Conservation (phyloP, 306 rosid species). For the Datisca glomerata region DNA sequence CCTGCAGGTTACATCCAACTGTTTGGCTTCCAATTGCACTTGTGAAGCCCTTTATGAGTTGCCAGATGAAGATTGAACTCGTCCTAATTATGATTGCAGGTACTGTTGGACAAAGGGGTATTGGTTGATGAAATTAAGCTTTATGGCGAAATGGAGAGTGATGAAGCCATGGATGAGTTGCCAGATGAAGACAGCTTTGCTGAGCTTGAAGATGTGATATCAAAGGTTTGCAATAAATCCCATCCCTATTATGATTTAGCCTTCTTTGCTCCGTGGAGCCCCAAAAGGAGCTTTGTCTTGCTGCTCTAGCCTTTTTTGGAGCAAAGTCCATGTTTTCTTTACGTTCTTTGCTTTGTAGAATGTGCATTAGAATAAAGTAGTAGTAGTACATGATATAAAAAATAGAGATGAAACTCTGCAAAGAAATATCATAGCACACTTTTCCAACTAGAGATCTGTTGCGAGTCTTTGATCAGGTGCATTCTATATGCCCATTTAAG, state of each 20-base stretch:
- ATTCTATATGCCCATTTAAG: too few relatives aligned
- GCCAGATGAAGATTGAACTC: background rate
- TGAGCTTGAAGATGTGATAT: slow-evolving; percentile 60
- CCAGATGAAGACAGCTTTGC: slow-evolving; percentile 52
- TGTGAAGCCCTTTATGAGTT: background rate
- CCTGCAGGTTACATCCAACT: slow-evolving; percentile 43
- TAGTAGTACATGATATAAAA: too few relatives aligned
- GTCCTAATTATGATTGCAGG: slow-evolving; percentile 31
- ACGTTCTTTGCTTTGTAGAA: too few relatives aligned
- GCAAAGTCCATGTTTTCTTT: too few relatives aligned
- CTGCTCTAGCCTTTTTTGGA: too few relatives aligned
- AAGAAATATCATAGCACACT: too few relatives aligned
- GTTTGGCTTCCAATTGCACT: slow-evolving; percentile 19
- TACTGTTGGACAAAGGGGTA: slow-evolving; percentile 63
- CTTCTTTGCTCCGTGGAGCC: slow-evolving; percentile 7
- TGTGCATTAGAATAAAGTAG: too few relatives aligned
- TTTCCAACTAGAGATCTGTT: too few relatives aligned
- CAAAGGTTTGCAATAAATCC: slow-evolving; percentile 42
- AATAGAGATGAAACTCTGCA: too few relatives aligned
- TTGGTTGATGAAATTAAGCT: slow-evolving; percentile 69
- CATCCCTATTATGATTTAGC: background rate
- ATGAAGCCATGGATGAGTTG: slow-evolving; percentile 62
- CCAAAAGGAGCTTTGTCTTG: too few relatives aligned
- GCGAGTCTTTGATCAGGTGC: too few relatives aligned
- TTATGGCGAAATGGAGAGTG: slow-evolving; percentile 55